Conservation (phyloP, 2,329 filamentous ascomycete genomes). For the Fusarium sp. region DNA sequence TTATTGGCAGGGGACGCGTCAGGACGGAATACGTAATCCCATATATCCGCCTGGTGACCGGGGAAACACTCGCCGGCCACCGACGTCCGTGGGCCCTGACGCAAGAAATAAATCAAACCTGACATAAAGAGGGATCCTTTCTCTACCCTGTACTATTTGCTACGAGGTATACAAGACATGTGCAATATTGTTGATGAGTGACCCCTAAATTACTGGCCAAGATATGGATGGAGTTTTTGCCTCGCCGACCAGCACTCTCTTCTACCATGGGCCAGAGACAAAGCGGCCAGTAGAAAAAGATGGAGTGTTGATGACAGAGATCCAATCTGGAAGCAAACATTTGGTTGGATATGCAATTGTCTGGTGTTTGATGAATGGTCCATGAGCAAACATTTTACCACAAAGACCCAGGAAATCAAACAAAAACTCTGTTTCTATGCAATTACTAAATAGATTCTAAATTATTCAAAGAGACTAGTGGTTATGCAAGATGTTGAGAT, state of each 20-base stretch:
- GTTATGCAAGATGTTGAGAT: conserved; percentile 16
- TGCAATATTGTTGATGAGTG: conserved; percentile 20
- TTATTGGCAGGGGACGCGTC: accelerated
- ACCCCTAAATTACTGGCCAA: too few species aligned
- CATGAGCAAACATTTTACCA: too few species aligned
- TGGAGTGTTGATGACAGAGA: neutral
- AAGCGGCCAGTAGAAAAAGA: neutral
- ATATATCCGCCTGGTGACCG: neutral
- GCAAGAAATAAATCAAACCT: neutral
- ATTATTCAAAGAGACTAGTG: neutral
- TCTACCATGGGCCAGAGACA: neutral
- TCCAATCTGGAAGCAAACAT: too few species aligned
- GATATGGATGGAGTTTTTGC: neutral
- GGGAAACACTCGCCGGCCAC: conserved; percentile 10
- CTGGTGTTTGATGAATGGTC: too few species aligned
- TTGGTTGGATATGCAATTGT: neutral
- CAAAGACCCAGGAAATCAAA: too few species aligned
- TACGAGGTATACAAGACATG: neutral
- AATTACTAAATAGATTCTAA: too few species aligned
- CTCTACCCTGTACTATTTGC: neutral
- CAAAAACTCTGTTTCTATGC: too few species aligned
- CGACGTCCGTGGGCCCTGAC: accelerated
- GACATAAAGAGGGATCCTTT: accelerated
- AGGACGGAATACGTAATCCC: neutral
- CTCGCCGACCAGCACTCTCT: neutral